A percentile compares a stretch with the other conserved stretches of the same genome.
phyloP scores from a whole-genome alignment of 768 basidiomycete species.

The Tricholoma flavovirens region DNA sequence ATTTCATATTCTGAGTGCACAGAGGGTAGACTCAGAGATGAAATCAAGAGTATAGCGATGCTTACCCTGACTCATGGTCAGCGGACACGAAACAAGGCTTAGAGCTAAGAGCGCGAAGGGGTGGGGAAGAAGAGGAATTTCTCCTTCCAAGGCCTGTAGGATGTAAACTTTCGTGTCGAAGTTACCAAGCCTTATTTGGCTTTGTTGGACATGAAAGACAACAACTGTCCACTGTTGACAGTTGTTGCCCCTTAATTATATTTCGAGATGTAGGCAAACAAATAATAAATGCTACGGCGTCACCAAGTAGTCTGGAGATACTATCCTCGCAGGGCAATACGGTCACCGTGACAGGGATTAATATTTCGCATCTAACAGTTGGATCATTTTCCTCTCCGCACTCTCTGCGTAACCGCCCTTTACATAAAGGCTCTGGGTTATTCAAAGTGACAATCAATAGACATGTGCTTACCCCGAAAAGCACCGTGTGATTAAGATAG shows the following conservation, averaged over 20 bases:
- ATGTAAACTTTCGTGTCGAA: no score
- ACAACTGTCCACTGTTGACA: constrained; percentile 7
- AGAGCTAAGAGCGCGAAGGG: background rate
- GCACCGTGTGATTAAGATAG: constrained; percentile 73
- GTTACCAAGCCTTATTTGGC: constrained; percentile 28
- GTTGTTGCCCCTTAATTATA: background rate
- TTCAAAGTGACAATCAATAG: background rate
- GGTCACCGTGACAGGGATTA: no score
- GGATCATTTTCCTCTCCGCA: constrained; percentile 43
- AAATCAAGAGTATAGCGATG: constrained; percentile 18
- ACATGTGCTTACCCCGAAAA: constrained; percentile 61
- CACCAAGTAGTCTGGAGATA: background rate
- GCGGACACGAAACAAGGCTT: background rate
- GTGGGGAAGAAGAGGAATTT: background rate
- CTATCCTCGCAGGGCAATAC: no score
- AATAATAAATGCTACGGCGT: no score
- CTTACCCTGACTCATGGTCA: constrained; percentile 50
- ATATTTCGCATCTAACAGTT: constrained; percentile 11
- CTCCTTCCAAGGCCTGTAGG: no score
- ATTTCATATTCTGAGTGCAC: constrained; percentile 41
- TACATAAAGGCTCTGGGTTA: background rate
- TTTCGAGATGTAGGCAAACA: background rate
- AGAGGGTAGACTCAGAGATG: constrained; percentile 19
- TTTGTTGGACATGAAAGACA: constrained; percentile 18
- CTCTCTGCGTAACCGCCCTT: constrained; percentile 50